A percentile compares a stretch with the other conserved stretches of the same genome.
Conservation (phyloP, 2,329 filamentous ascomycete genomes). For the Hypoxylon rubiginosum region DNA sequence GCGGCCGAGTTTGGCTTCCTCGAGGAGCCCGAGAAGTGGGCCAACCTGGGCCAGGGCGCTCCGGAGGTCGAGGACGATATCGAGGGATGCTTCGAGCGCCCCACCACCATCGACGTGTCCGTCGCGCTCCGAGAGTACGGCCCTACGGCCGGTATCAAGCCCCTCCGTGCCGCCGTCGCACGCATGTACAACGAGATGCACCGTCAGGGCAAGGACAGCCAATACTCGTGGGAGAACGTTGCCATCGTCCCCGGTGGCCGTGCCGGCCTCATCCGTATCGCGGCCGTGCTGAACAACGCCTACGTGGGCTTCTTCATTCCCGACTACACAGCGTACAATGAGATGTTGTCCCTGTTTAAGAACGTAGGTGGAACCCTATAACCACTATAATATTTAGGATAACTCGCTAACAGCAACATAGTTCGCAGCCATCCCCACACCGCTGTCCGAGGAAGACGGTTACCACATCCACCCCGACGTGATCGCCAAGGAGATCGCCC, state of each 20-base stretch:
- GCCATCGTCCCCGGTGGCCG: constrained; percentile 95
- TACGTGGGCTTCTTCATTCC: constrained; percentile 95
- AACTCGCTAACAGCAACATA: constrained; percentile 50
- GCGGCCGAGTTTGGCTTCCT: constrained; percentile 90
- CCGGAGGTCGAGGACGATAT: constrained; percentile 96
- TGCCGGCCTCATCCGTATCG: constrained; percentile 93
- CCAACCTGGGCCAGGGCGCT: constrained; percentile 93
- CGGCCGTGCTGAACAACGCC: constrained; percentile 91
- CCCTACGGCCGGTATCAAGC: constrained; percentile 93
- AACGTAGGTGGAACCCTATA: constrained; percentile 68
- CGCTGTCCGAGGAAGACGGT: constrained; percentile 84
- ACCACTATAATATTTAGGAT: not conserved
- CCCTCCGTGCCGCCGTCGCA: constrained; percentile 88
- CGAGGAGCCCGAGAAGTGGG: constrained; percentile 86
- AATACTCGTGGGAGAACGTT: constrained; percentile 98
- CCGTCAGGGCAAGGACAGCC: constrained; percentile 84
- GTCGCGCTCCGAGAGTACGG: constrained; percentile 89
- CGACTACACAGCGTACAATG: constrained; percentile 97
- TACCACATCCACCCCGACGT: constrained; percentile 96
- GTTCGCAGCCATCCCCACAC: constrained; percentile 90
- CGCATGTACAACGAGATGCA: constrained; percentile 94
- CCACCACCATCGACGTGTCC: constrained; percentile 81
- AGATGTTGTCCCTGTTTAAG: constrained; percentile 95
- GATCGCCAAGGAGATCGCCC: constrained; percentile 90
- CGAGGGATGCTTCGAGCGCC: constrained; percentile 86